Base-by-base conservation (phyloP, 305 asterid genomes). In the Ruellia speciosa region DNA sequence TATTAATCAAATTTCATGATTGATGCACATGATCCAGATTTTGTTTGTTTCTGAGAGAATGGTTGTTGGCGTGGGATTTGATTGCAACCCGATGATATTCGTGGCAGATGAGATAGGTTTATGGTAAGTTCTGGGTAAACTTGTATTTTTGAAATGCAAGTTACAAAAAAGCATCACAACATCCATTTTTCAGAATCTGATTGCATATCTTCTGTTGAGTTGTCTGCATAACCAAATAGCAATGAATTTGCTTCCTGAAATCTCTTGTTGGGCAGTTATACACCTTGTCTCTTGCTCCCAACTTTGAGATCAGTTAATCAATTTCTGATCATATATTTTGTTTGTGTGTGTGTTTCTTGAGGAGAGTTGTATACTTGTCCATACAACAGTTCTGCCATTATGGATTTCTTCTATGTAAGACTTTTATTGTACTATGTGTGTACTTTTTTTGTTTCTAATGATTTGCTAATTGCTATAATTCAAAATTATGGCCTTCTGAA, bases 41-140 rank as follows among this genome's bases (percentile, higher is more conserved):
- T 72, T 88, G 68, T 88, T 86, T 73, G 63, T 86, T 73, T 89
- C 96, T 58, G 95, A 93, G 76, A 89, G 94, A 81, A 60, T 86
- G 84, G 81, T 86, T 40, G 75, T 93, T 67, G 99, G 99, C 53
- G 99, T 78, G 70, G 99, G 99, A 61, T 93, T 74, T 80, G 99
- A 93, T 70, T 88, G 97, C 83, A 81, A 81, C 53, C 99, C 99
- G 0, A 88, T 93, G 99, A 66, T 93, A 66, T 93, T 93, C 66
- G 69, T 70, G 14, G 89, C 96, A 43, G 99, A 93, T 72, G 92
- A 80, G 66, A 86, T 73, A 49, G 96, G 97, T 54, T 69, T 86
- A 66, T 93, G 99, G 99, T 88, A 70, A 75, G 81, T 75, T 66
- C 19, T 47, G 19, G 19, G 19, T 55, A 59, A 24, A 47, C 56